Conservation (phyloP, 2,329 filamentous ascomycete genomes). For the Pseudopyricularia javanii region DNA sequence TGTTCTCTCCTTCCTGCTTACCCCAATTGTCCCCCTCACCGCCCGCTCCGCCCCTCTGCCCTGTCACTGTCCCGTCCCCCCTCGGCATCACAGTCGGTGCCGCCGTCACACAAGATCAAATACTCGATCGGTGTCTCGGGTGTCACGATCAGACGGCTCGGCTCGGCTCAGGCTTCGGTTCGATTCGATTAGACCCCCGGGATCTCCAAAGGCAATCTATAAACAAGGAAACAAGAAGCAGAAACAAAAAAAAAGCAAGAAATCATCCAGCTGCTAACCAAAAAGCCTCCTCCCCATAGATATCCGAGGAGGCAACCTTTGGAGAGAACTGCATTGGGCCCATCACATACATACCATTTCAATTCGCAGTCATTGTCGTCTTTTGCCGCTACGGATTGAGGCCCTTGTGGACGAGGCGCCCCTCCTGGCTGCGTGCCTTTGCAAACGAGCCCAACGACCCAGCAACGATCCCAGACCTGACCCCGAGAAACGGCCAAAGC, state of each 20-base stretch:
- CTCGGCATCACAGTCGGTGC: too few species aligned
- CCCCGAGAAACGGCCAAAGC: background rate
- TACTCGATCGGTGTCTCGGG: too few species aligned
- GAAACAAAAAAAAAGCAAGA: too few species aligned
- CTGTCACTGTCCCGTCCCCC: background rate
- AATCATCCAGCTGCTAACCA: too few species aligned
- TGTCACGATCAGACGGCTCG: too few species aligned
- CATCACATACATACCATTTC: constrained; percentile 18
- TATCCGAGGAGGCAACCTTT: constrained; percentile 15
- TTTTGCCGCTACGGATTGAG: constrained; percentile 16
- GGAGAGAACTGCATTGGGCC: constrained; percentile 18
- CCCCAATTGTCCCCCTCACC: background rate
- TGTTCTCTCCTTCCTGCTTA: background rate
- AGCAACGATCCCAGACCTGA: background rate
- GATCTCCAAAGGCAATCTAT: too few species aligned
- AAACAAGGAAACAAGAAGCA: too few species aligned
- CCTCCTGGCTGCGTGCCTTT: constrained; percentile 20
- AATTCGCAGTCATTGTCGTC: constrained; percentile 15
- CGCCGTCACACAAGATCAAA: too few species aligned
- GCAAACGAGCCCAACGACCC: constrained; percentile 13
- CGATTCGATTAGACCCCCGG: too few species aligned
- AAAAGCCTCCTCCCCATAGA: too few species aligned
- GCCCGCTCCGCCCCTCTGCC: background rate
- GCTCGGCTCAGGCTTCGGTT: too few species aligned
- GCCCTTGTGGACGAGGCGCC: constrained; percentile 18